Evolutionary conservation across 2,329 filamentous ascomycete genomes (phyloP).

Genomic region (Knufia petricola): DNA sequence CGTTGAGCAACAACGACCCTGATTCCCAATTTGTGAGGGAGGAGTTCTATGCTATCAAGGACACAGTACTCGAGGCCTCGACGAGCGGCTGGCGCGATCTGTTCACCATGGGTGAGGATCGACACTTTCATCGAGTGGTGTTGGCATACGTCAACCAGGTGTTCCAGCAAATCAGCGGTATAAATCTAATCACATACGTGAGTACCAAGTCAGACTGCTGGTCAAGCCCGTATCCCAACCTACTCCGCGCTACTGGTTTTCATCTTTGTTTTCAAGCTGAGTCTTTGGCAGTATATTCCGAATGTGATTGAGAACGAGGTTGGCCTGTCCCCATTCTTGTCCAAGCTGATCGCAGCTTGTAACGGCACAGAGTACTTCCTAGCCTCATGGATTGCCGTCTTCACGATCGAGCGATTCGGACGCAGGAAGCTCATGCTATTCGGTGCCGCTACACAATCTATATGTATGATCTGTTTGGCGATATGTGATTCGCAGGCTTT

Average conservation of each 20-base stretch:
- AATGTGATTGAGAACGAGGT: constrained; percentile 36
- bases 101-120: constrained; percentile 48
- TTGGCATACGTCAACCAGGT: constrained; percentile 49
- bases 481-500: constrained; percentile 25
- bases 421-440: constrained; percentile 63
- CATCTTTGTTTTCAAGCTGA: too few species aligned
- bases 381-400: constrained; percentile 43
- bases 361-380: constrained; percentile 48
- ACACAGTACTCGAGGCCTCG: constrained; percentile 42
- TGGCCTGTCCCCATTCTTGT: constrained; percentile 31
- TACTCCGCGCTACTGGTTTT: too few species aligned
- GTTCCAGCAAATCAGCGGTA: constrained; percentile 42
- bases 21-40: constrained; percentile 37
- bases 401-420: constrained; percentile 43
- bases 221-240: too few species aligned
- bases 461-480: constrained; percentile 54
- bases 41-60: constrained; percentile 45
- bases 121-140: constrained; percentile 46
- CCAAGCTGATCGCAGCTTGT: constrained; percentile 42
- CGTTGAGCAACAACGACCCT: constrained; percentile 38
- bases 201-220: neutral
- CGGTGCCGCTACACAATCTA: constrained; percentile 55
- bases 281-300: constrained; percentile 32
- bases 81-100: constrained; percentile 47
- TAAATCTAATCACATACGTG: constrained; percentile 30